Evolutionary conservation across 805 yeast species (phyloP).

Genomic region (Kazachstania viticola): DNA sequence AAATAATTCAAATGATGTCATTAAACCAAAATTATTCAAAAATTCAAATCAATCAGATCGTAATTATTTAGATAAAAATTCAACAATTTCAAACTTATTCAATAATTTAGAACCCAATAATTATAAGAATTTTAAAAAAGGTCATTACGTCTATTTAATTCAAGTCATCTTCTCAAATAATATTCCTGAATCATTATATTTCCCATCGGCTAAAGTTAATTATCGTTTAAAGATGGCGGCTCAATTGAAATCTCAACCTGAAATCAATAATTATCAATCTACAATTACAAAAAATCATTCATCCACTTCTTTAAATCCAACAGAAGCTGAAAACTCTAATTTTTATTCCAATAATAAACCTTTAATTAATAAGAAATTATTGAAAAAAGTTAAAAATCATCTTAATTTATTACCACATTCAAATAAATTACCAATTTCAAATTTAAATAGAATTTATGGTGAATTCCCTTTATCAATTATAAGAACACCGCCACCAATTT

Average conservation of each 20-base stretch:
- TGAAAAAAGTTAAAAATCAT: constrained; percentile 20
- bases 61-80: constrained; percentile 12
- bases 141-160: constrained; percentile 54
- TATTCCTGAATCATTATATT: constrained; percentile 37
- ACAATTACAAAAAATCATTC: background rate
- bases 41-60: constrained; percentile 7
- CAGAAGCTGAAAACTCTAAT: constrained; percentile 8
- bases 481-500: constrained; percentile 32
- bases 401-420: constrained; percentile 9
- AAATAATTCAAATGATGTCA: constrained; percentile 10
- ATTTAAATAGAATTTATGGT: constrained; percentile 9
- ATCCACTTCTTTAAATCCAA: constrained; percentile 1
- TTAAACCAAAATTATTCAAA: constrained; percentile 11
- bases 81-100: constrained; percentile 6
- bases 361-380: constrained; percentile 7
- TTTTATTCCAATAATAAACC: background rate
- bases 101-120: background rate
- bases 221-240: constrained; percentile 7
- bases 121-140: constrained; percentile 34
- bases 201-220: constrained; percentile 26
- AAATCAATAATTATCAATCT: background rate
- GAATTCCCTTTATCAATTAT: constrained; percentile 27
- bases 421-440: background rate
- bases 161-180: constrained; percentile 49
- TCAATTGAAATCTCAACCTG: background rate